These are phyloP conservation scores for Plenodomus biglobosus DNA, from an alignment of 2,329 filamentous ascomycete genomes.

Conservation along the genomic window DNA sequence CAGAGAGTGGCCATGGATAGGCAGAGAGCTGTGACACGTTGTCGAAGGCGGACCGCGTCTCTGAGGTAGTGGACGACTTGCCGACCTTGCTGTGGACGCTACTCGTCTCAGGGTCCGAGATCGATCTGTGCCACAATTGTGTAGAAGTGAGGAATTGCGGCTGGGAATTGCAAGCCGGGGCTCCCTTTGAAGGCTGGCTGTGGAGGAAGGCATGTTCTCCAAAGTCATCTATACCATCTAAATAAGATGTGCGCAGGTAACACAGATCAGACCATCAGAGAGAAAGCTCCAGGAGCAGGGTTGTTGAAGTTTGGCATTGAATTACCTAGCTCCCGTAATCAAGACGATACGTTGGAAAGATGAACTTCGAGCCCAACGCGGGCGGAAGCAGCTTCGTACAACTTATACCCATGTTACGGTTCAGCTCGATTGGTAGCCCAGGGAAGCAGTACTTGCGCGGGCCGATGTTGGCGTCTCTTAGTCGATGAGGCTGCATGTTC, in stretches of 20 bases:
- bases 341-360: constrained; percentile 5
- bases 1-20: constrained; percentile 4
- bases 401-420: constrained; percentile 17
- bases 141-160: constrained; percentile 18
- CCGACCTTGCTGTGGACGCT: constrained; percentile 4
- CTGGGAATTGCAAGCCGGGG: constrained; percentile 18
- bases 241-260: constrained; percentile 20
- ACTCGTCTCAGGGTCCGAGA: constrained; percentile 1
- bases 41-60: constrained; percentile 1
- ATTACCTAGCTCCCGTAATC: constrained; percentile 23
- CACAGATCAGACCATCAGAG: constrained; percentile 9
- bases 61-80: constrained; percentile 4
- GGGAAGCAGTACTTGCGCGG: constrained; percentile 10
- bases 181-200: constrained; percentile 14
- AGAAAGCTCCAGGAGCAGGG: constrained; percentile 14
- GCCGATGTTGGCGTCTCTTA: constrained; percentile 27
- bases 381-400: constrained; percentile 18
- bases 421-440: constrained; percentile 26
- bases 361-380: not conserved
- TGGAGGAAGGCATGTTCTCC: constrained; percentile 10
- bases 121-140: not conserved
- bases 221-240: constrained; percentile 23
- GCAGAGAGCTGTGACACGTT: constrained; percentile 6
- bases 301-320: constrained; percentile 16
- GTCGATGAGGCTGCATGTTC: constrained; percentile 30